Percentiles rank a stretch among this genome's conserved stretches.
phyloP scores from a whole-genome alignment of 73 alveolate genomes.

The Paramecium sonneborni region DNA sequence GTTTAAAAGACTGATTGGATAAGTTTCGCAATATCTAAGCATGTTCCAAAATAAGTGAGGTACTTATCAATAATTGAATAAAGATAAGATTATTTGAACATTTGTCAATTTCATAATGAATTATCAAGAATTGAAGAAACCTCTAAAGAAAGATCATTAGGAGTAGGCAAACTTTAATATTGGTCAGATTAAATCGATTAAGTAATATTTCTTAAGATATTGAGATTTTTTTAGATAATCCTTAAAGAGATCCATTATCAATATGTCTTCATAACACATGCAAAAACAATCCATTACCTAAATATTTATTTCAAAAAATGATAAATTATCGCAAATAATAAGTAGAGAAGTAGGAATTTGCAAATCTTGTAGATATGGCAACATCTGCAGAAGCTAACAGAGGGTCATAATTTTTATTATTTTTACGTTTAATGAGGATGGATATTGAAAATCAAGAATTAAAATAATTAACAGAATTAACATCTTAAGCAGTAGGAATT shows the following conservation, averaged over 20 bases:
- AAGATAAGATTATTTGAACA: constrained; percentile 43
- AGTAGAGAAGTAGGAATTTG: constrained; percentile 53
- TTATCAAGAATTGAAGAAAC: constrained; percentile 61
- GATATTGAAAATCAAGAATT: constrained; percentile 38
- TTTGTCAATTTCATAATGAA: constrained; percentile 55
- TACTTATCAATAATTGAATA: neutral
- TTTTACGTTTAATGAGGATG: neutral
- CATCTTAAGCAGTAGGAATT: constrained; percentile 50
- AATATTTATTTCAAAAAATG: constrained; percentile 22
- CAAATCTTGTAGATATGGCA: constrained; percentile 47
- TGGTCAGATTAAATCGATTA: constrained; percentile 56
- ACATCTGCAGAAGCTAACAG: constrained; percentile 49
- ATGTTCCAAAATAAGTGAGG: constrained; percentile 22
- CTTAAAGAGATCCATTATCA: constrained; percentile 58
- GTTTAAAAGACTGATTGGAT: constrained; percentile 21
- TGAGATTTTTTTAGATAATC: constrained; percentile 59
- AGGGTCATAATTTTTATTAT: constrained; percentile 20
- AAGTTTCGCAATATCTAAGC: constrained; percentile 42
- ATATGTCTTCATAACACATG: constrained; percentile 55
- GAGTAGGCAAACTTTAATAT: constrained; percentile 52
- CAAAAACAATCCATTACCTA: constrained; percentile 57
- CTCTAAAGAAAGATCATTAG: constrained; percentile 53
- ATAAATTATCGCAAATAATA: constrained; percentile 41
- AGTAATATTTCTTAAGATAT: neutral
- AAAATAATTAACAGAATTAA: neutral